phyloP scores from a whole-genome alignment of 306 rosid species.

The Vigna radiata region DNA sequence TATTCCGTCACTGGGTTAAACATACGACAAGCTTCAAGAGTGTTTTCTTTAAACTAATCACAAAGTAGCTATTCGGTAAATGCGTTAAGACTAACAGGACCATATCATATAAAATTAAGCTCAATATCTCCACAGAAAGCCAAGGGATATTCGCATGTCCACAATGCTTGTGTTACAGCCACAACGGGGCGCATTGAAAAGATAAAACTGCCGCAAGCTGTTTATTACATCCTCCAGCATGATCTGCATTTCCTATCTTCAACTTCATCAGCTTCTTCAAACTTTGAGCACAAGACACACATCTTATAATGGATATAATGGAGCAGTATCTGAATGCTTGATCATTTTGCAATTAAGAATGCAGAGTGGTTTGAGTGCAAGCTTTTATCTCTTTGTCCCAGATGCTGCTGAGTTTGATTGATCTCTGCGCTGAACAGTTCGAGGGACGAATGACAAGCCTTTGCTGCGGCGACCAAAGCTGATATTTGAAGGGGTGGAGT shows the following conservation, averaged over 20 bases:
- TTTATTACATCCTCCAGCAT: constrained; percentile 27
- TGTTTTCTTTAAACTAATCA: constrained; percentile 20
- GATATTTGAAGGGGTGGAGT: constrained; percentile 74
- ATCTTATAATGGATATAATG: constrained; percentile 20
- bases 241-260: constrained; percentile 32
- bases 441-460: constrained; percentile 74
- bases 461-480: constrained; percentile 88
- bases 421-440: constrained; percentile 66
- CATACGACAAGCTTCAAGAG: constrained; percentile 8
- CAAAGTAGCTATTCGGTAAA: constrained; percentile 9
- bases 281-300: constrained; percentile 21
- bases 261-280: constrained; percentile 38
- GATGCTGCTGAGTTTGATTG: constrained; percentile 53
- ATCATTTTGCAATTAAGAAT: constrained; percentile 9
- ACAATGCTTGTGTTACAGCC: constrained; percentile 12
- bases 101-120: constrained; percentile 22
- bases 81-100: background rate
- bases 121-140: constrained; percentile 1
- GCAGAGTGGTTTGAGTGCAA: constrained; percentile 24
- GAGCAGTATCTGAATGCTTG: constrained; percentile 15
- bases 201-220: background rate
- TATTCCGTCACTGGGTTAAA: background rate
- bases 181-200: constrained; percentile 10
- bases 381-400: constrained; percentile 41
- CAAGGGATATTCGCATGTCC: background rate